Evolutionary conservation across 2,329 filamentous ascomycete genomes (phyloP), one percentile per base, ranked within the genome.

Genomic region (Paramyrothecium roridum): DNA sequence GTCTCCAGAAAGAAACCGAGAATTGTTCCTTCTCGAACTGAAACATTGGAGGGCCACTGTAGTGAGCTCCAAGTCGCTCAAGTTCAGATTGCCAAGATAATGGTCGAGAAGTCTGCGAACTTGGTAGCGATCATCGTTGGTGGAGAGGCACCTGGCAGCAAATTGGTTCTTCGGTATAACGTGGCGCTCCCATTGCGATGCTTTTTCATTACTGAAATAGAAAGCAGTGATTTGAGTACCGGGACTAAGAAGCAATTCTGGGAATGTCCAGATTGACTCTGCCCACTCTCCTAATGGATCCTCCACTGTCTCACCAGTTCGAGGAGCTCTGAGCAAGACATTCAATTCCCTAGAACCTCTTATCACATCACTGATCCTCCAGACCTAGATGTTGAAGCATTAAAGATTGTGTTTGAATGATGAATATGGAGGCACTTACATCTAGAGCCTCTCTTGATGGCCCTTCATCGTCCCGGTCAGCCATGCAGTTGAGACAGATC

Each of bases 101-200:
- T 73, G 71, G 21, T 73, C 70, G 16, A 69, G 62, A 13, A 73
- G 62, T 37, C 71, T 65, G 8, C 69, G 62, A 11, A 69, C 62
- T 3, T 59, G 52, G n/a, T 57, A 50, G 3, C 63, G 57, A 46
- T 71, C 69, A 52, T 57, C 62, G 26, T 61, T 62, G 2, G 60
- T 57, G 68, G 69, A 72, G 8, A 66, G 69, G 16, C 37, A 43
- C 3, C 60, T 55, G 8, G 61, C 61, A 3, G 70, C 65, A 17
- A 73, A 70, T 53, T 69, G 64, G 46, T 66, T 70, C 59, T 73
- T 72, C 43, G 60, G 58, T 2, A 73, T 51, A 12, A 61, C 54
- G 22, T 61, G 3, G 0, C 63, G 59, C 13, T 17, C 6, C 13
- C 13, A 19, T 13, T 43, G 47, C 59, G 63, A 21, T 1, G 60